Evolutionary conservation across 352 stramenopile genomes (phyloP), one percentile per base, ranked within the genome.

Genomic region (Phytopythium aichiense): DNA sequence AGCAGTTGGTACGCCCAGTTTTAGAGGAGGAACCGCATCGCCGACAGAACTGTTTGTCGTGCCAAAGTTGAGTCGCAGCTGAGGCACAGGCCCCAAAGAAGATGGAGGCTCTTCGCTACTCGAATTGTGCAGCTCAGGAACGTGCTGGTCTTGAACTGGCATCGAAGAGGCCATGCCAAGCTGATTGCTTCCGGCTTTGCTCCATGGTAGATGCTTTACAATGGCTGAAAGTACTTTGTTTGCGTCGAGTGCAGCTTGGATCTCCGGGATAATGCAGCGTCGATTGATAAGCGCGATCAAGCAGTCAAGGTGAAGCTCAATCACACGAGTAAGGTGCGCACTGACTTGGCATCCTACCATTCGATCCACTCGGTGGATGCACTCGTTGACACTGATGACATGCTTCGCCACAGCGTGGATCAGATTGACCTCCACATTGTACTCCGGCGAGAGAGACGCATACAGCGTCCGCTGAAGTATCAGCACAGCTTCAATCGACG

Each of bases 281-380:
- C 72, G 71, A 48, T 59, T 77, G 16, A 58, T 71, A 23, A 85
- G 62, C 5, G 68, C 60, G 11, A 89, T 59, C 12, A 77, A 37
- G 40, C 76, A 85, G 45, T 65, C 54, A 0, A 87, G 51, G 20
- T 81, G 64, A n/a, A 79, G 30, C n/a, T 67, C 71, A 13, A 75
- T 40, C 5, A 71, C 56, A 25, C 59, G 68, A 49, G 38, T 74
- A 33, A 30, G 65, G 63, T 12, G 50, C 23, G 2, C 12, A 16
- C 7, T 69, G 28, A 2, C 33, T 49, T 25, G 35, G 25, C 31
- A 25, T 33, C 2, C 18, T 2, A 20, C 12, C 18, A 28, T 22
- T 11, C 28, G 23, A 23, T 51, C 54, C 2, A 60, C 3, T 22
- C 23, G 35, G 1, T 63, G 58, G 28, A 43, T 58, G 45, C 70